Evolutionary conservation across 2,329 filamentous ascomycete species (phyloP).

Genomic region (Claviceps humidiphila): DNA sequence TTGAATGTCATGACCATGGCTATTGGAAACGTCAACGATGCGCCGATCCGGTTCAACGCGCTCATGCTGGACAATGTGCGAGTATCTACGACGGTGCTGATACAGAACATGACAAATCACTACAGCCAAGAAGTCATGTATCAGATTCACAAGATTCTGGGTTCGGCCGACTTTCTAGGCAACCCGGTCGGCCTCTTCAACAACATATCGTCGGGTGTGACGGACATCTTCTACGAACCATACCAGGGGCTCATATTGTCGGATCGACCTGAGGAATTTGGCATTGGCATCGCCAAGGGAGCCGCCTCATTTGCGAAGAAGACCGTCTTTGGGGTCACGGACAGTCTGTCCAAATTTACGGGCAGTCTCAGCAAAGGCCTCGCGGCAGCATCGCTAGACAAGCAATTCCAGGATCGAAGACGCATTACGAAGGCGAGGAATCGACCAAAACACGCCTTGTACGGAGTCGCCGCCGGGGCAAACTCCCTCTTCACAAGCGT

Average conservation of each 20-base stretch:
- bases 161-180: constrained; percentile 92
- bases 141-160: constrained; percentile 93
- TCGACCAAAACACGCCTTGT: constrained; percentile 90
- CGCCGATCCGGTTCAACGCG: constrained; percentile 84
- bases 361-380: constrained; percentile 95
- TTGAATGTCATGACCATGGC: constrained; percentile 99
- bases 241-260: constrained; percentile 97
- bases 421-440: constrained; percentile 90
- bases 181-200: constrained; percentile 98
- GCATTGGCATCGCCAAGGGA: constrained; percentile 88
- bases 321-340: constrained; percentile 91
- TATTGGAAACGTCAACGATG: constrained; percentile 97
- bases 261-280: constrained; percentile 87
- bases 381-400: constrained; percentile 88
- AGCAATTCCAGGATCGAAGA: constrained; percentile 93
- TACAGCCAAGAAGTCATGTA: constrained; percentile 94
- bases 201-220: constrained; percentile 92
- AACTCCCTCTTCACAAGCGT: constrained; percentile 90
- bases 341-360: constrained; percentile 96
- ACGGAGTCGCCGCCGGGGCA: constrained; percentile 87
- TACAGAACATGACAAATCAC: constrained; percentile 80
- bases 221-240: constrained; percentile 97
- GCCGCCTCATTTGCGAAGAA: constrained; percentile 98
- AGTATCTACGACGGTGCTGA: constrained; percentile 71
- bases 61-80: constrained; percentile 90